Base-by-base conservation (phyloP, 345 rosid species). In the Sisymbrium irio region DNA sequence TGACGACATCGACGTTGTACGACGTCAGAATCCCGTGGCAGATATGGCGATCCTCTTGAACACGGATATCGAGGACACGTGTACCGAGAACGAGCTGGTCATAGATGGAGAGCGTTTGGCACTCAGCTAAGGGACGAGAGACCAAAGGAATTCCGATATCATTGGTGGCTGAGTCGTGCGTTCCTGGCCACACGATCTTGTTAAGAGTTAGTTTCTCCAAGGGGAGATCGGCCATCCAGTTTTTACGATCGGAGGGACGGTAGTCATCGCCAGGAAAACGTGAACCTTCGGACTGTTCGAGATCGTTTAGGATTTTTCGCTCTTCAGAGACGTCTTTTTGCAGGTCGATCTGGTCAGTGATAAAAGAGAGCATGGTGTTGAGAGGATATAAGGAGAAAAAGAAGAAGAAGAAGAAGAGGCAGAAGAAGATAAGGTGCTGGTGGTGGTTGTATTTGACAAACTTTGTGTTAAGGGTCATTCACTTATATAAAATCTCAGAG, bases 151-250 rank as follows among this genome's bases (percentile, higher is more conserved):
- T 59, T 5, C 98, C 98, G 46, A 92, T 89, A 73, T 80, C 85
- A 67, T 92, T 77, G 11, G 98, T 90, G 13, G 98, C 98, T 2
- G 96, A 88, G 62, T 92, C 89, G 42, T 92, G 98, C 0, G 96
- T 88, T 40, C 96, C 98, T 0, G 98, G 98, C 98, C 98, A 92
- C 11, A 92, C 93, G 59, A 90, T 85, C 82, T 85, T 62, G 80
- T 75, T 81, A 9, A 88, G 65, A 4, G 66, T 91, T 57, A 90
- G 67, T 50, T 83, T 88, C 13, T 73, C 82, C 20, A 86, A 83
- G 25, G 65, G 42, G 17, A 90, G 87, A 86, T 83, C 50, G 72
- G 69, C 76, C 97, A 94, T 94, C 98, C 98, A 94, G 32, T 73
- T 92, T 72, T 92, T 92, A 6, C 93, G 72, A 60, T 88, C 96